A percentile compares a stretch with the other conserved stretches of the same genome.
These are phyloP conservation scores for Petunia axillaris DNA, from an alignment of 257 asterid genomes.

Conservation along the genomic window DNA sequence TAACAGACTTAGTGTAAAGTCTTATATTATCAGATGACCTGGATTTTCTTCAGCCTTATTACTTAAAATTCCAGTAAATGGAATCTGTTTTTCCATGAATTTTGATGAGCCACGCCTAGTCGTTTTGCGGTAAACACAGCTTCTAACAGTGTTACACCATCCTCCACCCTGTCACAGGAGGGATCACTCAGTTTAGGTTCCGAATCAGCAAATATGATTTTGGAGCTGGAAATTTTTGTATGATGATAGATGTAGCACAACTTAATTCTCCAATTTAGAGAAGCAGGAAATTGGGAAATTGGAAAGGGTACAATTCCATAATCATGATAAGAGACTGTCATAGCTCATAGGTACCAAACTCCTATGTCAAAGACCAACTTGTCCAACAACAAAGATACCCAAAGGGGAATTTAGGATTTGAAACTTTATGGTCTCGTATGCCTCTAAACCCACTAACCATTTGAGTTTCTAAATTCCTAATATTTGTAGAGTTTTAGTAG, in stretches of 20 bases:
- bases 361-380: not conserved
- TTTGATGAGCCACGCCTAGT: constrained; percentile 62
- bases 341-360: not conserved
- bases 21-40: constrained; percentile 35
- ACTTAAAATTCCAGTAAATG: constrained; percentile 69
- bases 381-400: not conserved
- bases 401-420: no score
- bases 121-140: constrained; percentile 69
- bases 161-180: constrained; percentile 90
- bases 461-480: no score
- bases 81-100: constrained; percentile 52
- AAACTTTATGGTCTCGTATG: no score
- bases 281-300: not conserved
- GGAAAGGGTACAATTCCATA: not conserved
- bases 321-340: constrained; percentile 1
- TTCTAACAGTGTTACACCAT: constrained; percentile 80
- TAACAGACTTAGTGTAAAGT: not conserved
- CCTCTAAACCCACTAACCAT: no score
- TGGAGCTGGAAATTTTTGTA: not conserved
- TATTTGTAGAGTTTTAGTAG: no score
- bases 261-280: not conserved
- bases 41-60: constrained; percentile 65
- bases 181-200: constrained; percentile 27
- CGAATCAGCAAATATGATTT: constrained; percentile 5
- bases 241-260: not conserved